A percentile compares a stretch with the other conserved stretches of the same genome.
Conservation (phyloP, 305 asterid genomes). For the Fraxinus angustifolia region DNA sequence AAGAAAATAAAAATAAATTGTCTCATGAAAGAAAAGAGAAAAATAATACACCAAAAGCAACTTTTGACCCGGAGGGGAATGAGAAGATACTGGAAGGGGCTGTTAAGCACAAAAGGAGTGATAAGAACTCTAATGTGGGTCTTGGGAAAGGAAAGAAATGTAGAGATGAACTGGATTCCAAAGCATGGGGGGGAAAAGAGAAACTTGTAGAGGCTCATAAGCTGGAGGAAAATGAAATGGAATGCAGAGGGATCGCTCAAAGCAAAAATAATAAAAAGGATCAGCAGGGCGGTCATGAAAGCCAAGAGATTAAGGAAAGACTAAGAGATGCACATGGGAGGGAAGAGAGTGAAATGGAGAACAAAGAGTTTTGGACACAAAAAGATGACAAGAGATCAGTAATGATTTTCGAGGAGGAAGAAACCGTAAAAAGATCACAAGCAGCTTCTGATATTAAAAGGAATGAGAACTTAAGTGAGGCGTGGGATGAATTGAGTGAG, state of each 20-base stretch:
- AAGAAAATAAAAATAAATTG: constrained; percentile 21
- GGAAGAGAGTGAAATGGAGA: constrained; percentile 26
- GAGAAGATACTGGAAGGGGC: constrained; percentile 22
- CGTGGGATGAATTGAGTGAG: constrained; percentile 31
- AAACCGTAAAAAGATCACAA: constrained; percentile 22
- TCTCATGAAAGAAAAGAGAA: constrained; percentile 22
- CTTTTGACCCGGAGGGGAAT: constrained; percentile 26
- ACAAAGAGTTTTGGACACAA: constrained; percentile 27
- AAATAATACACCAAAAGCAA: constrained; percentile 25
- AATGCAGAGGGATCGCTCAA: constrained; percentile 22
- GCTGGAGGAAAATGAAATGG: constrained; percentile 32
- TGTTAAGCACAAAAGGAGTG: constrained; percentile 28
- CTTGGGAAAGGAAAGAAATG: constrained; percentile 30
- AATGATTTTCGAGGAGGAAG: constrained; percentile 15
- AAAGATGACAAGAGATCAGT: constrained; percentile 20
- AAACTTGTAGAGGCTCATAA: constrained; percentile 27
- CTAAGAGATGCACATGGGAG: constrained; percentile 26
- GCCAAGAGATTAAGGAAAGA: constrained; percentile 32
- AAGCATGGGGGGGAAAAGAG: constrained; percentile 28
- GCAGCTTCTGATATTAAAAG: constrained; percentile 27
- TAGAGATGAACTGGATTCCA: constrained; percentile 22
- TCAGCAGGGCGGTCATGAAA: constrained; percentile 20
- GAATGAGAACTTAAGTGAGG: constrained; percentile 25
- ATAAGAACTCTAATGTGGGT: constrained; percentile 27
- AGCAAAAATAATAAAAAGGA: constrained; percentile 22